Conservation (phyloP, 75 land plant species). For the Selaginella tamariscina region DNA sequence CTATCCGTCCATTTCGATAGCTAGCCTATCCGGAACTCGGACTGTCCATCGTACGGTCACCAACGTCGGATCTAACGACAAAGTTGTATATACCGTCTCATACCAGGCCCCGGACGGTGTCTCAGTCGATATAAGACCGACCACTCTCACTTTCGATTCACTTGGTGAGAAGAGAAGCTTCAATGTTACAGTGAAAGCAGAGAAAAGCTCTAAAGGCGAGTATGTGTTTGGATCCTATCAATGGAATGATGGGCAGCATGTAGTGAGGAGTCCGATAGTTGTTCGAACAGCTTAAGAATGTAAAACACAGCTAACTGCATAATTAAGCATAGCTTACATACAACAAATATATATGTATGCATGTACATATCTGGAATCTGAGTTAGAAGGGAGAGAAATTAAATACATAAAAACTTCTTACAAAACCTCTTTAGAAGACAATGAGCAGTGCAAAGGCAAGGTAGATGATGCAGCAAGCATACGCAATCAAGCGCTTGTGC, state of each 20-base stretch:
- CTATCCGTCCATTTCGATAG: slow-evolving; percentile 9
- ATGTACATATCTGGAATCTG: too few species aligned
- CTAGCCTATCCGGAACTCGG: neutral
- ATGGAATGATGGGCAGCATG: neutral
- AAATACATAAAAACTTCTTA: too few species aligned
- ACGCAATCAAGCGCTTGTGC: slow-evolving; percentile 69
- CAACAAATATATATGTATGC: too few species aligned
- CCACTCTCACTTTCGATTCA: neutral
- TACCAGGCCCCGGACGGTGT: neutral
- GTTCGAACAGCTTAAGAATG: neutral
- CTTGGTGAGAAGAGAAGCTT: neutral
- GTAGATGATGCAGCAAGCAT: slow-evolving; percentile 76
- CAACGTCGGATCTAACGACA: neutral
- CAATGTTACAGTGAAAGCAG: neutral
- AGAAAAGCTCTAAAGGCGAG: neutral
- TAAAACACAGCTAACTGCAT: too few species aligned
- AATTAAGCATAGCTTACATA: too few species aligned
- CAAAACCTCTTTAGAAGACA: slow-evolving; percentile 48
- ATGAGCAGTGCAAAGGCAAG: slow-evolving; percentile 66
- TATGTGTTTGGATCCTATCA: neutral
- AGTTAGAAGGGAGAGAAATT: neutral
- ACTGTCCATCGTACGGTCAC: neutral
- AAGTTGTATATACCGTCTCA: neutral
- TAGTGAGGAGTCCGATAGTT: neutral
- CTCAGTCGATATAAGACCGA: neutral